Evolutionary conservation across 148 eudicot genomes (phyloP).

Genomic region (Hydrangea macrophylla): DNA sequence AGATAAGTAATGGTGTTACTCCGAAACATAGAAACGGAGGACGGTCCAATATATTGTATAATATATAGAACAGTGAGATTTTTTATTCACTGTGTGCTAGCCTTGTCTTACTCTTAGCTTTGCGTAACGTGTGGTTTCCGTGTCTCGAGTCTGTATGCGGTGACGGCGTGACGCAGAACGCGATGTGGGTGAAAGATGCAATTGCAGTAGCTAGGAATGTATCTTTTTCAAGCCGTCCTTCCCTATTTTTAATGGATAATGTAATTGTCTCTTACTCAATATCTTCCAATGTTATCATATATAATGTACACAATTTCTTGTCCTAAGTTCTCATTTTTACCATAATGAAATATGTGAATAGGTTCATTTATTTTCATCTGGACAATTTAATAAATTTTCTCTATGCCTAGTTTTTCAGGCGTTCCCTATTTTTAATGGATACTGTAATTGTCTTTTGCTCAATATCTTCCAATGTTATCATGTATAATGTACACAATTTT

Average conservation of each 20-base stretch:
- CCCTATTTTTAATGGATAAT: not conserved
- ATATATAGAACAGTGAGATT: too few relatives aligned
- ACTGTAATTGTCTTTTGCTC: not conserved
- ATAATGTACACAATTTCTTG: not conserved
- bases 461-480: not conserved
- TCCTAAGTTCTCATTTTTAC: not conserved
- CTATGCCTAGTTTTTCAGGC: constrained; percentile 48
- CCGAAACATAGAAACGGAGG: too few relatives aligned
- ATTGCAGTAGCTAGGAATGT: not conserved
- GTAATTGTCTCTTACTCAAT: not conserved
- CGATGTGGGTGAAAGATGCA: too few relatives aligned
- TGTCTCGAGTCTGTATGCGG: too few relatives aligned
- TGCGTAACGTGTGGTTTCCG: too few relatives aligned
- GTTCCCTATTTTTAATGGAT: not conserved
- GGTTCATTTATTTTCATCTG: not conserved
- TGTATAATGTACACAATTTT: not conserved
- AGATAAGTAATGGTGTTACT: too few relatives aligned
- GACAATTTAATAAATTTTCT: constrained; percentile 5
- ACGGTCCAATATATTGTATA: too few relatives aligned
- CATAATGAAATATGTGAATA: not conserved
- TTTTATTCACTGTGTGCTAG: too few relatives aligned
- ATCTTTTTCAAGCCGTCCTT: not conserved
- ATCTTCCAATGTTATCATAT: not conserved
- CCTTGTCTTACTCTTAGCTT: too few relatives aligned
- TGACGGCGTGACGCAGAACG: too few relatives aligned